Evolutionary conservation across 371 early-diverging fungal genomes (phyloP).

Genomic region (Nematocida displodere): DNA sequence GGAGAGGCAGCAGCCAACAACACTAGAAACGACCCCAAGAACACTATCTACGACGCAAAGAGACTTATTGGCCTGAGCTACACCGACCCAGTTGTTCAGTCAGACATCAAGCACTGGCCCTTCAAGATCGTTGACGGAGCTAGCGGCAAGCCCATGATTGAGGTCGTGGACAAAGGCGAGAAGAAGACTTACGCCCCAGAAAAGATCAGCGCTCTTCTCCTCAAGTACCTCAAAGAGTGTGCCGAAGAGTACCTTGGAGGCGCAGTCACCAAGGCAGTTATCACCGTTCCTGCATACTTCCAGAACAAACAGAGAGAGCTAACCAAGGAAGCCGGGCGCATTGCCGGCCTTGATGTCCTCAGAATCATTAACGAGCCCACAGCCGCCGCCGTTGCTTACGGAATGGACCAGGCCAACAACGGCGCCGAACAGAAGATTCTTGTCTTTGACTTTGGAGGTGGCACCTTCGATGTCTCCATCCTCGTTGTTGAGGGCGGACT

Average conservation of each 20-base stretch:
- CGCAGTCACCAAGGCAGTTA: slow-evolving; percentile 51
- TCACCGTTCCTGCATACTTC: slow-evolving; percentile 67
- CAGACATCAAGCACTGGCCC: slow-evolving; percentile 63
- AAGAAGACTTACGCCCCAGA: slow-evolving; percentile 82
- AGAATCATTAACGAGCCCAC: slow-evolving; percentile 73
- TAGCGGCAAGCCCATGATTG: slow-evolving; percentile 66
- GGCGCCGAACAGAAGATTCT: slow-evolving; percentile 71
- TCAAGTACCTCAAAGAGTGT: slow-evolving; percentile 83
- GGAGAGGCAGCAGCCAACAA: slow-evolving; percentile 88
- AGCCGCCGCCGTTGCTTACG: slow-evolving; percentile 93
- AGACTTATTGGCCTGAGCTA: slow-evolving; percentile 75
- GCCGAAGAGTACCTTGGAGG: slow-evolving; percentile 54
- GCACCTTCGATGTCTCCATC: slow-evolving; percentile 67
- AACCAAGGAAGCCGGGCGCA: slow-evolving; percentile 62
- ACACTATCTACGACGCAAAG: slow-evolving; percentile 89
- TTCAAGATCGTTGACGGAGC: slow-evolving; percentile 66
- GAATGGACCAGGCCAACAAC: slow-evolving; percentile 70
- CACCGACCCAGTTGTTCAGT: slow-evolving; percentile 66
- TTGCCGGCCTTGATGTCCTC: slow-evolving; percentile 61
- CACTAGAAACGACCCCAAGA: slow-evolving; percentile 74
- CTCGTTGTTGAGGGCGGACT: slow-evolving; percentile 59
- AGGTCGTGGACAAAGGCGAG: slow-evolving; percentile 74
- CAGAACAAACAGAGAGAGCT: slow-evolving; percentile 64
- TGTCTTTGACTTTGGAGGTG: slow-evolving; percentile 90
- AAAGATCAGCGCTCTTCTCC: slow-evolving; percentile 86